Evolutionary conservation across 2,329 filamentous ascomycete genomes (phyloP).

Genomic region (Aspergillus unguis): DNA sequence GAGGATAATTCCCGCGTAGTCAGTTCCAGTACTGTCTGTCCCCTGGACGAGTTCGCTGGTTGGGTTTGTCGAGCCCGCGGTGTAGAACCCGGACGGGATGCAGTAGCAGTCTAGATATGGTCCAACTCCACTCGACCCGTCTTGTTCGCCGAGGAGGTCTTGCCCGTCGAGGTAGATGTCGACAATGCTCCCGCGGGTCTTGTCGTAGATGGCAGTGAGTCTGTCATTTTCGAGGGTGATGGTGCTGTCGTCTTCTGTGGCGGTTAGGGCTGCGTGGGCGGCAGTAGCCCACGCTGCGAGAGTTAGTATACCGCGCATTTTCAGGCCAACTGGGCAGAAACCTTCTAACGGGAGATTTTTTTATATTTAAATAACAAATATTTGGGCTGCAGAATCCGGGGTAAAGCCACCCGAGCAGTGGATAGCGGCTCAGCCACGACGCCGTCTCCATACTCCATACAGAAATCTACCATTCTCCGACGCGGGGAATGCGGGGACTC

Average conservation of each 20-base stretch:
- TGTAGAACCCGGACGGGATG: conserved; percentile 58
- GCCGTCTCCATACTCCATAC: neutral
- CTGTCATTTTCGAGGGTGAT: conserved; percentile 44
- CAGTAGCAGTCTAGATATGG: conserved; percentile 65
- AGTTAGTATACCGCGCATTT: conserved; percentile 12
- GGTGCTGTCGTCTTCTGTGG: conserved; percentile 19
- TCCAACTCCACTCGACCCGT: conserved; percentile 50
- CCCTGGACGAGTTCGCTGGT: conserved; percentile 53
- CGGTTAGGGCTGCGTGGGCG: conserved; percentile 17
- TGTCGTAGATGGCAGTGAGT: conserved; percentile 45
- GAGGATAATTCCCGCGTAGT: conserved; percentile 59
- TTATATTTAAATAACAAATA: no score
- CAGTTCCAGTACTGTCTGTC: conserved; percentile 48
- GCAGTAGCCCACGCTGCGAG: conserved; percentile 11
- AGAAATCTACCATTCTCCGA: no score
- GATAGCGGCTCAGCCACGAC: neutral
- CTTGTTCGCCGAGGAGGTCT: conserved; percentile 50
- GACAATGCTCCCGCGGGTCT: conserved; percentile 42
- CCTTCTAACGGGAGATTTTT: no score
- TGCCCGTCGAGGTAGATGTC: conserved; percentile 47
- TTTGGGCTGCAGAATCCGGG: neutral
- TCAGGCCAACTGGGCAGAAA: neutral
- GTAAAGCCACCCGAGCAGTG: conserved; percentile 7
- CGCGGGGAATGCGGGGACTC: conserved; percentile 13
- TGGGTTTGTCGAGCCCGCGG: conserved; percentile 51